phyloP scores from a whole-genome alignment of 1,284 basidiomycete species.

The Tausonia pullulans region DNA sequence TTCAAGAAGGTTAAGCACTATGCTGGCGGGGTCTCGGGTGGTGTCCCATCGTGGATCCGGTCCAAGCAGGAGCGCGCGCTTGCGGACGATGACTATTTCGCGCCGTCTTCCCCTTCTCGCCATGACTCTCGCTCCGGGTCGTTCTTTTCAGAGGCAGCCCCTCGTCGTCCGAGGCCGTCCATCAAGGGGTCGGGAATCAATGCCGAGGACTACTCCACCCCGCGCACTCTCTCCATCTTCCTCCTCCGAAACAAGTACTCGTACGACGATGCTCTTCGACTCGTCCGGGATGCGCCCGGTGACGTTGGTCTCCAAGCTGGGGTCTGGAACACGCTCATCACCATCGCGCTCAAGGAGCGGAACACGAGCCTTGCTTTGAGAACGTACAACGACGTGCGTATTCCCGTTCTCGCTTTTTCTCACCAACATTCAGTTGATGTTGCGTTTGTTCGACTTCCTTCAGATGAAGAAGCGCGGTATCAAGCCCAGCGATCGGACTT shows the following conservation, averaged over 20 bases:
- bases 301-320: background rate
- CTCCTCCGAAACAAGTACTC: too few relatives aligned
- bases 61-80: background rate
- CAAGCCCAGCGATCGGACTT: conserved; percentile 28
- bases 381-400: conserved; percentile 3
- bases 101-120: too few relatives aligned
- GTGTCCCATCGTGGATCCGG: conserved; percentile 6
- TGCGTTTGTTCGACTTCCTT: too few relatives aligned
- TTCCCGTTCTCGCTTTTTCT: background rate
- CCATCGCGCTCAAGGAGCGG: background rate
- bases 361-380: background rate
- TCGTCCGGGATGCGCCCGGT: background rate
- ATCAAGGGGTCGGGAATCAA: too few relatives aligned
- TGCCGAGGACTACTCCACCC: too few relatives aligned
- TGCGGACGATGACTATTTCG: too few relatives aligned
- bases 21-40: background rate
- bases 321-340: conserved; percentile 8
- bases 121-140: too few relatives aligned
- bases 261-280: too few relatives aligned
- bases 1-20: conserved; percentile 12
- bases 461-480: conserved; percentile 36
- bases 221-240: too few relatives aligned
- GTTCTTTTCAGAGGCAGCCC: too few relatives aligned
- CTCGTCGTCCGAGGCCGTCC: too few relatives aligned
- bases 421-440: too few relatives aligned